Evolutionary conservation across 78 protist species (phyloP).

Genomic region (slime mould (Dictyostelium discoideum)): dicty_2.7 NC_007089.4:1124001-1124500

Average conservation of each 20-base stretch:
- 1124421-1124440: slow-evolving; percentile 60
- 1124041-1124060: slow-evolving; percentile 98
- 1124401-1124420: slow-evolving; percentile 93
- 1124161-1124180: slow-evolving; percentile 79
- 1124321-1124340: slow-evolving; percentile 95
- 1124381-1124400: slow-evolving; percentile 97
- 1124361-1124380: slow-evolving; percentile 90
- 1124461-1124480: slow-evolving; percentile 80
- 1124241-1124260: slow-evolving; percentile 12
- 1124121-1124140: slow-evolving; percentile 88
- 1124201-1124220: slow-evolving; percentile 4
- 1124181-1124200: neutral
- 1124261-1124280: slow-evolving; percentile 44
- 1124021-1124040: slow-evolving; percentile 96
- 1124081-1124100: slow-evolving; percentile 85
- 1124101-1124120: slow-evolving; percentile 68
- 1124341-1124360: slow-evolving; percentile 72
- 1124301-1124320: slow-evolving; percentile 73
- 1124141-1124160: slow-evolving; percentile 95
- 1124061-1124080: slow-evolving; percentile 98
- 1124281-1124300: slow-evolving; percentile 29
- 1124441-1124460: slow-evolving; percentile 87
- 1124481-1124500: slow-evolving; percentile 79
- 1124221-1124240: slow-evolving; percentile 50
- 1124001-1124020: slow-evolving; percentile 78